Base-by-base conservation (phyloP, 2,329 filamentous ascomycete species). In the Talaromyces rugulosus region DNA sequence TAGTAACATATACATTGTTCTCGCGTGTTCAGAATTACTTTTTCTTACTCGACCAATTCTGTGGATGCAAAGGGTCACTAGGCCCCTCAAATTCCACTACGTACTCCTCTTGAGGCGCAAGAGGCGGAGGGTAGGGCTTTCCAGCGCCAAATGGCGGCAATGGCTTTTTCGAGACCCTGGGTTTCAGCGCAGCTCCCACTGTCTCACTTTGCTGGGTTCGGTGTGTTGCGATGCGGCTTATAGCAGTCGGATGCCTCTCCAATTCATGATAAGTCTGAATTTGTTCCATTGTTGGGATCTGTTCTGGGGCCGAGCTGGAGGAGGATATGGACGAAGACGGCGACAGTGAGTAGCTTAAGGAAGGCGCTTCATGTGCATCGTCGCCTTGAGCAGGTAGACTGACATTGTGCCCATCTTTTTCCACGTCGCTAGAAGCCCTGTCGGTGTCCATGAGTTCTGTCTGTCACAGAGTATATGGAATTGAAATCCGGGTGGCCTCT, bases 31-130 rank as follows among this genome's bases (percentile, higher is more conserved):
- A 44, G 3, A 81, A 83, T 70, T 75, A 86, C 86, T 96, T 96
- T 80, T 90, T 93, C 71, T 79, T 85, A 59, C 90, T 71, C 0
- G 89, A 83, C 92, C 92, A 96, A 73, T 96, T 96, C 77, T 94
- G 90, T 1, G 91, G 89, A 75, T 96, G 92, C 63, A 93, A 71
- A 2, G 92, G 92, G 70, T 96, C 92, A 66, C 92, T 83, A 1
- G 87, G 88, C 0, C 92, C 92, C 67, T 93, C 89, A 71, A 96
- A 96, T 74, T 92, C 84, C 12, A 86, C 84, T 1, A 86, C 83
- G 70, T 87, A 87, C 62, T 85, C 82, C 68, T 86, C 83, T 64
- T 78, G 76, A n/a, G 80, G 80, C 7, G 83, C 83, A 16, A 87
- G 70, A 0, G 74, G 75, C 16, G 83, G 83, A 6, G 85, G 85